Percentiles rank a stretch among this genome's conserved stretches.
Conservation (phyloP, 441 rosid genomes). For the Gossypium davidsonii region DNA sequence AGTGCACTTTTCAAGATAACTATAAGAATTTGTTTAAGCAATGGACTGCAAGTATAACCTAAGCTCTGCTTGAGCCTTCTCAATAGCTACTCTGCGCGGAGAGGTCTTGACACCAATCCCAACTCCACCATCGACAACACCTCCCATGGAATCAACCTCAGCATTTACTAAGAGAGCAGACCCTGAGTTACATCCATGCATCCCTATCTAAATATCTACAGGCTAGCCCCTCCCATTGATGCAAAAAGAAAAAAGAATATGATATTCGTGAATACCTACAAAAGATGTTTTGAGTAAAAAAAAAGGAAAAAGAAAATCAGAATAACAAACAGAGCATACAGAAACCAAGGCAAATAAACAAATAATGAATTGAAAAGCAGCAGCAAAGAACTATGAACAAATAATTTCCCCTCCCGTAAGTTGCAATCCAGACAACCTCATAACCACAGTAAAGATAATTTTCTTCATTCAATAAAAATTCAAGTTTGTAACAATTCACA, state of each 20-base stretch:
- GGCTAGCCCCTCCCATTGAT: constrained; percentile 35
- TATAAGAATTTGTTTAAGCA: background rate
- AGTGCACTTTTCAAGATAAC: background rate
- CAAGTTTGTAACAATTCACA: constrained; percentile 6
- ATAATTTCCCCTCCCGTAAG: background rate
- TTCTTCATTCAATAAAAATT: background rate
- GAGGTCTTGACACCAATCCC: constrained; percentile 89
- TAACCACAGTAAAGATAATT: background rate
- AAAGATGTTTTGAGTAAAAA: constrained; percentile 9
- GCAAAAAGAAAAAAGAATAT: constrained; percentile 11
- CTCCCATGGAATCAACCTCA: constrained; percentile 99
- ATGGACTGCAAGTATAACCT: constrained; percentile 46
- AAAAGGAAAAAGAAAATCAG: background rate
- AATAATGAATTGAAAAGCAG: background rate
- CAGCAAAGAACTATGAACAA: constrained; percentile 6
- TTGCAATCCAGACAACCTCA: background rate
- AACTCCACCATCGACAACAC: constrained; percentile 90
- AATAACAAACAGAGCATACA: background rate
- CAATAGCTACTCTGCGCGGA: constrained; percentile 83
- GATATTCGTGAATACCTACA: constrained; percentile 20
- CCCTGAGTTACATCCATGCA: constrained; percentile 72
- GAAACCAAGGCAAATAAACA: background rate
- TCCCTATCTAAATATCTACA: constrained; percentile 44
- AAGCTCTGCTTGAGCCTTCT: constrained; percentile 92
- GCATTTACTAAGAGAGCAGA: constrained; percentile 76